These are phyloP conservation scores for Saitozyma sp. DNA, from an alignment of 768 basidiomycete species.

Conservation along the genomic window DNA sequence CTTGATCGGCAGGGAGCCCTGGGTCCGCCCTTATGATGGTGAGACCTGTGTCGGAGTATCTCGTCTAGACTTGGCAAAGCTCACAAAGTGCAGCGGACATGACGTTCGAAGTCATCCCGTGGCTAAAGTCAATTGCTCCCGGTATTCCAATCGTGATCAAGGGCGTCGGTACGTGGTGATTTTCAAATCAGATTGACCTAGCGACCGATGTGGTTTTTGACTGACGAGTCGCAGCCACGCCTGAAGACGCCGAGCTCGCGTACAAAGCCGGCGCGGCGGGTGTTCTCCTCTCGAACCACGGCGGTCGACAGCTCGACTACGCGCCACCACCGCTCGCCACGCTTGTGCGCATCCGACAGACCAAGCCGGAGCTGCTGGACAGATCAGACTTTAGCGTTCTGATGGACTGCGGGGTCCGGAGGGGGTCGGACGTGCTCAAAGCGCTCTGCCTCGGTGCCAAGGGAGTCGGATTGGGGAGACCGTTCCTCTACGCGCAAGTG, in stretches of 20 bases:
- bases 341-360: constrained; percentile 40
- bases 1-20: too few species aligned
- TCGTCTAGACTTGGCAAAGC: too few species aligned
- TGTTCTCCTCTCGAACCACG: constrained; percentile 63
- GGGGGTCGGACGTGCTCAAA: constrained; percentile 47
- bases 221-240: constrained; percentile 69
- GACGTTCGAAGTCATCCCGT: constrained; percentile 58
- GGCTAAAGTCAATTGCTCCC: constrained; percentile 52
- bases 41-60: too few species aligned
- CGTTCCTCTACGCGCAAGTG: constrained; percentile 39
- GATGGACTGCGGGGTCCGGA: constrained; percentile 39
- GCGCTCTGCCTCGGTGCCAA: constrained; percentile 49
- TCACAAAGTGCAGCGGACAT: neutral
- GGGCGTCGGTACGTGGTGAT: constrained; percentile 64
- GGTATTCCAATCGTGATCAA: constrained; percentile 57
- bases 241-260: constrained; percentile 77
- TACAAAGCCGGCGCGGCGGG: constrained; percentile 81
- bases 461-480: constrained; percentile 48
- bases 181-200: constrained; percentile 75
- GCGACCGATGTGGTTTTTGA: constrained; percentile 82
- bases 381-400: constrained; percentile 56
- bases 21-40: too few species aligned
- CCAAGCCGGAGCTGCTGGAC: constrained; percentile 47
- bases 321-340: constrained; percentile 32
- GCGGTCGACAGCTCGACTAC: constrained; percentile 60